Conservation (phyloP, 2,329 filamentous ascomycete species). For the Fusarium musae region DNA sequence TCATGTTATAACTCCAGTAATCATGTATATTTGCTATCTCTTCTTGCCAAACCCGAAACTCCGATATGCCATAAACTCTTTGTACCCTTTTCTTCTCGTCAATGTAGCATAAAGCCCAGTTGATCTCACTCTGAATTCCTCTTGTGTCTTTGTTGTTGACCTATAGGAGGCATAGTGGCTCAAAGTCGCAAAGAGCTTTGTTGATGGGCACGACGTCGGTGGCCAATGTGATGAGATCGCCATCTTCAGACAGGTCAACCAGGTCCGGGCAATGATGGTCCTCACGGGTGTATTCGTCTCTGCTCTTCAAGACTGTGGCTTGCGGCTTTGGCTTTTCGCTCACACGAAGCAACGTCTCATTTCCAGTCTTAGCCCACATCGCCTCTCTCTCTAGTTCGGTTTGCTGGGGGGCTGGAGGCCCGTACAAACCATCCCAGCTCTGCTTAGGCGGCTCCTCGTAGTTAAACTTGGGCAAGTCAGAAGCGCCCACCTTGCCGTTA, state of each 20-base stretch:
- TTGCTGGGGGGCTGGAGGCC: not conserved
- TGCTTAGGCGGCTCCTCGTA: not conserved
- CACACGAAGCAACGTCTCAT: not conserved
- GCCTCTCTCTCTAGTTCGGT: not conserved
- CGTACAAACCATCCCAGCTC: not conserved
- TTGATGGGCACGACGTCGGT: not conserved
- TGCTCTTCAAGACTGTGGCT: fast-evolving
- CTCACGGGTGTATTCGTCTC: no score
- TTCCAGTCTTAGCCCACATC: not conserved
- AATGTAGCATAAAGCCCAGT: fast-evolving
- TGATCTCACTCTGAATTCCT: fast-evolving
- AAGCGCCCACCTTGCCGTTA: not conserved
- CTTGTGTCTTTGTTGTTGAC: fast-evolving
- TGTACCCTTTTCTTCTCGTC: fast-evolving
- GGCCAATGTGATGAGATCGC: not conserved
- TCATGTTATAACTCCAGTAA: fast-evolving
- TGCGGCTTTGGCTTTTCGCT: not conserved
- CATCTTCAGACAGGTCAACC: no score
- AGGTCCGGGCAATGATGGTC: no score
- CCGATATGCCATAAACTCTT: fast-evolving
- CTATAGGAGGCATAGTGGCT: not conserved
- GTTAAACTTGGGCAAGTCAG: not conserved
- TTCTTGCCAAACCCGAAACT: no score
- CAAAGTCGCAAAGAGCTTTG: not conserved
- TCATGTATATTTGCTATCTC: fast-evolving